Conservation (phyloP, 1,139 yeast species). For the Taphrina pruni region DNA sequence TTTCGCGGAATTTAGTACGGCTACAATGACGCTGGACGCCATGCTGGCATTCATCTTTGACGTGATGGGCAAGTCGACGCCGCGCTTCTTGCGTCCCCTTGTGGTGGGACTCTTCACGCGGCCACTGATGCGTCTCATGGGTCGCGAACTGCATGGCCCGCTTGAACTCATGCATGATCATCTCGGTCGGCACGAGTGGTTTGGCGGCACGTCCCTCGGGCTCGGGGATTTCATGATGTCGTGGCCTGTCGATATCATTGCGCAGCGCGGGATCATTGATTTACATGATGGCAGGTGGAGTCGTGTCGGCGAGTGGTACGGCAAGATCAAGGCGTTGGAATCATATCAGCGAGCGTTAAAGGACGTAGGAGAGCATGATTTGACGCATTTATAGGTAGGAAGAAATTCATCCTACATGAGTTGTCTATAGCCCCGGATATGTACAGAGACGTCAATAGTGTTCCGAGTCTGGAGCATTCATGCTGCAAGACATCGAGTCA, state of each 20-base stretch:
- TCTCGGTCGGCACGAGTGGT: background rate
- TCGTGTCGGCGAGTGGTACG: conserved; percentile 5
- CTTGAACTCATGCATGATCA: background rate
- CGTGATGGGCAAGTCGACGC: background rate
- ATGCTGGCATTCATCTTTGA: conserved; percentile 12
- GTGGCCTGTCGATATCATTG: conserved; percentile 15
- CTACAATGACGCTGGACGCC: background rate
- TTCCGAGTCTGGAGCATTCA: no score
- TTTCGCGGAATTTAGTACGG: conserved; percentile 9
- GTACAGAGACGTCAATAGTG: no score
- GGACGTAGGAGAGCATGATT: conserved; percentile 8
- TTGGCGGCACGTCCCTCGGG: conserved; percentile 15
- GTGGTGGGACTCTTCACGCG: background rate
- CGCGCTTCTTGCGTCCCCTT: conserved; percentile 5
- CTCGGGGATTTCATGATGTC: conserved; percentile 20
- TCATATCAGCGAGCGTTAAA: background rate
- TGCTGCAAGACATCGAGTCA: no score
- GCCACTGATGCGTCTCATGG: background rate
- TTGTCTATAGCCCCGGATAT: no score
- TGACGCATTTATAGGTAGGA: background rate
- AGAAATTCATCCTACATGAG: no score
- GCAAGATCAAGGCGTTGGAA: background rate
- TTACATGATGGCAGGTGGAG: conserved; percentile 2
- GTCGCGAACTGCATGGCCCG: conserved; percentile 3
- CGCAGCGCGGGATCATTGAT: background rate